These are phyloP conservation scores for Diaporthe amygdali DNA, from an alignment of 2,329 filamentous ascomycete species.

Conservation along the genomic window DNA sequence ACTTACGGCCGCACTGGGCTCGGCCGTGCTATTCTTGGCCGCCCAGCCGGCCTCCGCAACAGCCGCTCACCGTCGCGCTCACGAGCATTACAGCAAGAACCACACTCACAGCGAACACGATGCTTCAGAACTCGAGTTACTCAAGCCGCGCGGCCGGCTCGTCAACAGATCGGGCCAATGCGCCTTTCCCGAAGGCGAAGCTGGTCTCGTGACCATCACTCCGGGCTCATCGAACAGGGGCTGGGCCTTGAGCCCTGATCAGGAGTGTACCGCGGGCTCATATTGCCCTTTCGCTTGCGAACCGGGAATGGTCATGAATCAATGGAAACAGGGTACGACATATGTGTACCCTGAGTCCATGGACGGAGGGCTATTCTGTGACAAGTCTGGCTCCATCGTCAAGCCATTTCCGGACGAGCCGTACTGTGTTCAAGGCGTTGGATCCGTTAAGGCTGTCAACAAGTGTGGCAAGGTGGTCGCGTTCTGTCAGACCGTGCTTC, in stretches of 20 bases:
- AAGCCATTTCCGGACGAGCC: constrained; percentile 73
- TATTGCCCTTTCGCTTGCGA: constrained; percentile 83
- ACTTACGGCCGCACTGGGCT: constrained; percentile 54
- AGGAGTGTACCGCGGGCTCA: constrained; percentile 67
- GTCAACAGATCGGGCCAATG: constrained; percentile 64
- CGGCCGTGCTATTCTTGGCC: constrained; percentile 53
- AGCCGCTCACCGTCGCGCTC: constrained; percentile 44
- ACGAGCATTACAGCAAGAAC: constrained; percentile 36
- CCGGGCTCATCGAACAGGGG: constrained; percentile 70
- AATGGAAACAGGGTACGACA: constrained; percentile 75
- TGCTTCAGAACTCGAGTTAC: constrained; percentile 18
- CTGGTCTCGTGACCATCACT: constrained; percentile 71
- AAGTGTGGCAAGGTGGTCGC: constrained; percentile 66
- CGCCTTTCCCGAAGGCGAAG: constrained; percentile 68
- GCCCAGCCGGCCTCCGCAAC: constrained; percentile 43
- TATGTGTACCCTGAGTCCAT: constrained; percentile 76
- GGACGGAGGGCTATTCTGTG: constrained; percentile 78
- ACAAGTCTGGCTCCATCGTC: constrained; percentile 65
- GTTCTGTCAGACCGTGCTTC: constrained; percentile 81
- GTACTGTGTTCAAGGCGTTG: constrained; percentile 74
- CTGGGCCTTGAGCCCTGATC: constrained; percentile 81
- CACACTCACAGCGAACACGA: constrained; percentile 39
- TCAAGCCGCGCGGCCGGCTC: constrained; percentile 29
- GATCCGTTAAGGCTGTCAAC: constrained; percentile 69
- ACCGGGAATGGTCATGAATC: constrained; percentile 75